phyloP scores from a whole-genome alignment of 148 eudicot species.

The Spergularia bocconei region DNA sequence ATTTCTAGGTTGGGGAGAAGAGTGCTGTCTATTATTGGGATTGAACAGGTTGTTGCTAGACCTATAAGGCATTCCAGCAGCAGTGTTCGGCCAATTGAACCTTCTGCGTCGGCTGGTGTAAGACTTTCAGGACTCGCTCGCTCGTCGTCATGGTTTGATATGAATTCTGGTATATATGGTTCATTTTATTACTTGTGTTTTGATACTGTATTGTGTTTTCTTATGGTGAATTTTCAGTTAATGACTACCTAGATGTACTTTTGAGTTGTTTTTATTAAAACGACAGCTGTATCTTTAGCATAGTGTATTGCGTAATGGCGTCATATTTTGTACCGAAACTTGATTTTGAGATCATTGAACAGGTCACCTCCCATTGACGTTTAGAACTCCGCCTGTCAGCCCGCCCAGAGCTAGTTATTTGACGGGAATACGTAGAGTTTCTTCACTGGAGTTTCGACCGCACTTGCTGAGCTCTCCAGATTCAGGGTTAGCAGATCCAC shows the following conservation, averaged over 20 bases:
- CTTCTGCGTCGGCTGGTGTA: slow-evolving; percentile 32
- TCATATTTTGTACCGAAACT: background rate
- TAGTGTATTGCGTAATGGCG: background rate
- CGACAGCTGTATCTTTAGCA: background rate
- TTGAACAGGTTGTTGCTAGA: slow-evolving; percentile 79
- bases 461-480: slow-evolving; percentile 74
- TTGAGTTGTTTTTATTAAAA: background rate
- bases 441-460: slow-evolving; percentile 84
- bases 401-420: slow-evolving; percentile 83
- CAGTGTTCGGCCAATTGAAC: slow-evolving; percentile 51
- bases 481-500: slow-evolving; percentile 84
- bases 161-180: slow-evolving; percentile 63
- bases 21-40: slow-evolving; percentile 77
- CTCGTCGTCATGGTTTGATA: slow-evolving; percentile 91
- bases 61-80: slow-evolving; percentile 50
- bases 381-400: slow-evolving; percentile 97
- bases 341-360: slow-evolving; percentile 31
- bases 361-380: slow-evolving; percentile 75
- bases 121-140: slow-evolving; percentile 82
- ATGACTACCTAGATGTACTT: background rate
- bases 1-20: slow-evolving; percentile 77
- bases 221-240: background rate
- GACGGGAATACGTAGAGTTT: slow-evolving; percentile 86
- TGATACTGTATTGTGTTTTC: background rate
- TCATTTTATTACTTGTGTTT: background rate